A percentile compares a stretch with the other conserved stretches of the same genome.
Conservation (phyloP, 495 filamentous ascomycete genomes). For the Chaetomium fimeti region DNA sequence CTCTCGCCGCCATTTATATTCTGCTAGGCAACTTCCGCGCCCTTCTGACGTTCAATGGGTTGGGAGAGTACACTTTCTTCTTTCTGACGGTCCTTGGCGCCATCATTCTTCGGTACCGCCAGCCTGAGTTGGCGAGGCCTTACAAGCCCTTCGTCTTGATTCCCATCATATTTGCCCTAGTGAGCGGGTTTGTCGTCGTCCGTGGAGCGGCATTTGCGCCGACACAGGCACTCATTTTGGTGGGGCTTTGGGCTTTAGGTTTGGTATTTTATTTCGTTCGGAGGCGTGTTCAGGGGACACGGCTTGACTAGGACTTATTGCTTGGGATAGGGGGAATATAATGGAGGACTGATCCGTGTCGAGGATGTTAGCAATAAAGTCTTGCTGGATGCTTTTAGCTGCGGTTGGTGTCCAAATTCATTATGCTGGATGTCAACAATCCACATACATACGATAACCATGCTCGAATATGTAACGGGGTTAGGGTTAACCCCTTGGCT, state of each 20-base stretch:
- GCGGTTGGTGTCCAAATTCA: too few species aligned
- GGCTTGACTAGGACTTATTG: neutral
- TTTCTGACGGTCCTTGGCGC: constrained; percentile 56
- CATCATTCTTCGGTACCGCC: constrained; percentile 50
- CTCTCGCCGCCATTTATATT: constrained; percentile 54
- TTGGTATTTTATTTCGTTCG: constrained; percentile 42
- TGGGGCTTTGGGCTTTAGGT: constrained; percentile 49
- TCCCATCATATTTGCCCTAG: constrained; percentile 48
- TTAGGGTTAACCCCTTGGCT: neutral
- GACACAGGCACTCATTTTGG: constrained; percentile 45
- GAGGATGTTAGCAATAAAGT: too few species aligned
- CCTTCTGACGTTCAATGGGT: constrained; percentile 56
- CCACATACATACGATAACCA: too few species aligned
- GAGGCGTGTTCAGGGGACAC: constrained; percentile 13
- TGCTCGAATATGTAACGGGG: neutral
- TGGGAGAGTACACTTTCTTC: constrained; percentile 59
- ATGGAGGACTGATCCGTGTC: neutral
- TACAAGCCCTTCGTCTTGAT: constrained; percentile 50
- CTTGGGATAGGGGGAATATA: neutral
- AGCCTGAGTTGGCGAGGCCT: constrained; percentile 47
- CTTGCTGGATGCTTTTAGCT: too few species aligned
- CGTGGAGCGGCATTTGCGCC: constrained; percentile 55
- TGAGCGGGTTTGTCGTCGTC: constrained; percentile 55
- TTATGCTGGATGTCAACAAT: too few species aligned
- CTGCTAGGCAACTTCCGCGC: constrained; percentile 56